phyloP scores from a whole-genome alignment of 1,139 yeast species.

The Taphrina wiesneri region DNA sequence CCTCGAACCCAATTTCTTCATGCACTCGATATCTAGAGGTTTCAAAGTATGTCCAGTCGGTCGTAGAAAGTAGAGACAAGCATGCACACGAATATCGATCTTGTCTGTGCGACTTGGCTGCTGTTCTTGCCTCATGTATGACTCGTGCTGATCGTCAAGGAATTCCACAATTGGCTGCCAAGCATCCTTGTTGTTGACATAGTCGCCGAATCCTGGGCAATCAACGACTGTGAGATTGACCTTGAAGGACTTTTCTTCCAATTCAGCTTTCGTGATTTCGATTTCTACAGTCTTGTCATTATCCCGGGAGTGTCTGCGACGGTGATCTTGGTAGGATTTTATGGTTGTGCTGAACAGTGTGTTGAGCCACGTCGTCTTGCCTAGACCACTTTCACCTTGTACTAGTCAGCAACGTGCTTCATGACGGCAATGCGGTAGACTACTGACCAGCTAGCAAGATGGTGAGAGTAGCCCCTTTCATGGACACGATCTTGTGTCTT shows the following conservation, averaged over 20 bases:
- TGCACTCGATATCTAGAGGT: conserved; percentile 90
- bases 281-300: conserved; percentile 88
- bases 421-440: conserved; percentile 57
- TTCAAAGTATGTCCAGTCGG: conserved; percentile 95
- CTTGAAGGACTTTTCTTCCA: conserved; percentile 77
- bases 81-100: conserved; percentile 85
- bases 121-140: conserved; percentile 92
- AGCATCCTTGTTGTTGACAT: conserved; percentile 85
- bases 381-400: conserved; percentile 37
- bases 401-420: conserved; percentile 54
- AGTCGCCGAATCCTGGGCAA: conserved; percentile 98
- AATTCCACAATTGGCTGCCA: conserved; percentile 95
- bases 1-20: conserved; percentile 82
- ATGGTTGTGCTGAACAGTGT: conserved; percentile 68
- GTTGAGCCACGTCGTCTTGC: conserved; percentile 85
- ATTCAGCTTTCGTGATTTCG: conserved; percentile 81
- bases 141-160: conserved; percentile 94
- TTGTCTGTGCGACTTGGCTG: conserved; percentile 71
- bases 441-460: conserved; percentile 85
- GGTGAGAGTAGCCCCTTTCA: conserved; percentile 86
- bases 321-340: conserved; percentile 64
- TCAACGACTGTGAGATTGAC: conserved; percentile 85
- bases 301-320: conserved; percentile 67
- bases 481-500: conserved; percentile 84
- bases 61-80: conserved; percentile 88